Evolutionary conservation across 129 eudicot genomes (phyloP).

Genomic region (Glebionis coronaria): DNA sequence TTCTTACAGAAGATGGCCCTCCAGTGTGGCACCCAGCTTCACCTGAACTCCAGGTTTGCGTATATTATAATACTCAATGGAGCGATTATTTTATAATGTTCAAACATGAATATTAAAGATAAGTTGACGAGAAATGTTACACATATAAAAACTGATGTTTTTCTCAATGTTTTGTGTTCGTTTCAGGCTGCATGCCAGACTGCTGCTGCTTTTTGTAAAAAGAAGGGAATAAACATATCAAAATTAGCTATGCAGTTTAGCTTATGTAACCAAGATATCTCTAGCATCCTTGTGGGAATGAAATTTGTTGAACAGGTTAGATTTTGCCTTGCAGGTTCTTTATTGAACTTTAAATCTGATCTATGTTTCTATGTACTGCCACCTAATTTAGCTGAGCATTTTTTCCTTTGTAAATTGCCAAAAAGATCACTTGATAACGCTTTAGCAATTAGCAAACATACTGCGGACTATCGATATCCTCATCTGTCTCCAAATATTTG

Average conservation of each 20-base stretch:
- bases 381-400: neutral
- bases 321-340: neutral
- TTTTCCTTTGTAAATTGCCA: neutral
- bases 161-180: slow-evolving; percentile 3
- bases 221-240: slow-evolving; percentile 74
- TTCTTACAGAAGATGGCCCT: slow-evolving; percentile 91
- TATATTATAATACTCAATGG: neutral
- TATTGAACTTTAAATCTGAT: slow-evolving; percentile 3
- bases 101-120: no score
- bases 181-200: slow-evolving; percentile 73
- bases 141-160: neutral
- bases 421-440: neutral
- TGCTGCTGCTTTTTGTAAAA: slow-evolving; percentile 70
- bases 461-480: neutral
- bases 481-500: neutral
- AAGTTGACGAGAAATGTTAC: neutral
- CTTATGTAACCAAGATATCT: slow-evolving; percentile 67
- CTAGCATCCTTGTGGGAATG: slow-evolving; percentile 91
- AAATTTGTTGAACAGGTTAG: slow-evolving; percentile 73
- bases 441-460: neutral
- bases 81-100: neutral
- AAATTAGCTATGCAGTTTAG: slow-evolving; percentile 92
- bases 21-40: slow-evolving; percentile 99
- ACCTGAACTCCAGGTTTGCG: slow-evolving; percentile 66
- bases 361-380: neutral